Evolutionary conservation across 2,329 filamentous ascomycete species (phyloP).

Genomic region (Cladorrhinum sp.): DNA sequence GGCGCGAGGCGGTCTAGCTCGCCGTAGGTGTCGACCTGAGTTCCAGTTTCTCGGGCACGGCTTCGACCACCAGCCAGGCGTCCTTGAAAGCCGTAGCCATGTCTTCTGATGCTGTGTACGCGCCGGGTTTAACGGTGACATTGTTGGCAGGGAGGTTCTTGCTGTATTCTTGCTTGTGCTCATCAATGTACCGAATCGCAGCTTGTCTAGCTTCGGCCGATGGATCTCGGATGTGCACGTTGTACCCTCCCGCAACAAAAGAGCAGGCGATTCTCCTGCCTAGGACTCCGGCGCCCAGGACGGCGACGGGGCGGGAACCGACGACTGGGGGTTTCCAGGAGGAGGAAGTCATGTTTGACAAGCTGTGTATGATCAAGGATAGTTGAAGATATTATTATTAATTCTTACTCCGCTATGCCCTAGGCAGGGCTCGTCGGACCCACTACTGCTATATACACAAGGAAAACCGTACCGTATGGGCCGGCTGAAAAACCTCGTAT

Average conservation of each 20-base stretch:
- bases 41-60: conserved; percentile 47
- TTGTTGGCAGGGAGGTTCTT: not conserved
- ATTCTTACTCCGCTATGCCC: too few relatives aligned
- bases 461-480: too few relatives aligned
- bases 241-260: conserved; percentile 41
- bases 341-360: too few relatives aligned
- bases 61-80: conserved; percentile 54
- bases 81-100: conserved; percentile 39
- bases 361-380: too few relatives aligned
- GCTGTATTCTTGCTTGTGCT: conserved; percentile 31
- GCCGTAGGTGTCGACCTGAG: conserved; percentile 46
- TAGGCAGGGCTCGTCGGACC: too few relatives aligned
- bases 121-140: not conserved
- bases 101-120: conserved; percentile 31
- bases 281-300: conserved; percentile 43
- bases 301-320: conserved; percentile 32
- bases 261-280: conserved; percentile 38
- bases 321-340: conserved; percentile 3
- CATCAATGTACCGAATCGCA: conserved; percentile 39
- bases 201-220: conserved; percentile 34
- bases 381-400: too few relatives aligned
- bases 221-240: conserved; percentile 44
- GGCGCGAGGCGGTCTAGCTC: conserved; percentile 43
- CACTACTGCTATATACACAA: not conserved
- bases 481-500: too few relatives aligned